These are phyloP conservation scores for Ensete glaucum DNA, from an alignment of 176 grass and related monocot genomes.

Conservation along the genomic window DNA sequence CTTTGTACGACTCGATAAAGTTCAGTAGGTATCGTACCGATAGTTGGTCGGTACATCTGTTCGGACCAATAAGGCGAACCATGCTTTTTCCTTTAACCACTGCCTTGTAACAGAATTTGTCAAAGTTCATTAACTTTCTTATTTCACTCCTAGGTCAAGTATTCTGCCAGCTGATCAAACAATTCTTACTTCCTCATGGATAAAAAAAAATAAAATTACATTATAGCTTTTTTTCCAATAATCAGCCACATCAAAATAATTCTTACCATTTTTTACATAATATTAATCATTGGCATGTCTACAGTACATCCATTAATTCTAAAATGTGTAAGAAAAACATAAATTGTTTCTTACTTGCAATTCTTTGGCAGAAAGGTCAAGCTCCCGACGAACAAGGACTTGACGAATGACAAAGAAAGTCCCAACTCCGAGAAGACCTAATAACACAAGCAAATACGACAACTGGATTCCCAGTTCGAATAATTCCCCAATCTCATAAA, in stretches of 20 bases:
- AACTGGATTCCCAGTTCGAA: slow-evolving; percentile 94
- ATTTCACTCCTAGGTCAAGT: neutral
- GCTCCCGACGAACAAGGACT: slow-evolving; percentile 84
- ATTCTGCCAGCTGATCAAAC: neutral
- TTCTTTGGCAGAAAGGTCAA: slow-evolving; percentile 99
- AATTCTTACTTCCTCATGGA: neutral
- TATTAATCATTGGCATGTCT: neutral
- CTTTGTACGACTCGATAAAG: too few relatives aligned
- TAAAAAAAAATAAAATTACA: too few relatives aligned
- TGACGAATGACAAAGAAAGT: slow-evolving; percentile 87
- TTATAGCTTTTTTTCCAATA: too few relatives aligned
- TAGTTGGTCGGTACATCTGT: too few relatives aligned
- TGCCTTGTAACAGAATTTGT: neutral
- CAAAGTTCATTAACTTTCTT: neutral
- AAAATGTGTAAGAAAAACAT: neutral
- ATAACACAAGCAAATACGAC: slow-evolving; percentile 71
- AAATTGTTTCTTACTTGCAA: slow-evolving; percentile 52
- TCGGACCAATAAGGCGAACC: too few relatives aligned
- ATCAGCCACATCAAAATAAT: neutral
- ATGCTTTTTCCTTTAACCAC: neutral
- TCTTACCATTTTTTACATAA: neutral
- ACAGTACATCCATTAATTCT: neutral
- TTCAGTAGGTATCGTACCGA: too few relatives aligned
- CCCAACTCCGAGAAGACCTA: slow-evolving; percentile 82
- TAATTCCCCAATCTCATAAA: slow-evolving; percentile 77